Evolutionary conservation across 2,329 filamentous ascomycete genomes (phyloP).

Genomic region (Didymella pomorum): DNA sequence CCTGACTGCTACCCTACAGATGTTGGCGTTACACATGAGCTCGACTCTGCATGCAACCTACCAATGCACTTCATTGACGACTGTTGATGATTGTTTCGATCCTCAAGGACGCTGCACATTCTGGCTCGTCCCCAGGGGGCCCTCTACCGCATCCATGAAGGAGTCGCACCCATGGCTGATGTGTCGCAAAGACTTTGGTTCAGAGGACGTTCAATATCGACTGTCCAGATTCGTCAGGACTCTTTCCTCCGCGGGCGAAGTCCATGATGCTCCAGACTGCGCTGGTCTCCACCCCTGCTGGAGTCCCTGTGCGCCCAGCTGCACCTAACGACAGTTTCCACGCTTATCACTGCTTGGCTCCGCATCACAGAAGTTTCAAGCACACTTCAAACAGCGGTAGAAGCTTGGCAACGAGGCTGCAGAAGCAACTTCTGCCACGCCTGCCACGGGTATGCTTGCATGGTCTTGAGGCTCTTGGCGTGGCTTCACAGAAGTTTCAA

Average conservation of each 20-base stretch:
- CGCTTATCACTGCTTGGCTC: slow-evolving; percentile 41
- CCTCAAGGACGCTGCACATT: background rate
- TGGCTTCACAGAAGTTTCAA: slow-evolving; percentile 53
- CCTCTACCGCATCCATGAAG: background rate
- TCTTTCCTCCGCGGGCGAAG: slow-evolving; percentile 12
- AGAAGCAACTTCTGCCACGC: slow-evolving; percentile 26
- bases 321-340: slow-evolving; percentile 23
- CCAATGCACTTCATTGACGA: background rate
- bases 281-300: slow-evolving; percentile 26
- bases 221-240: background rate
- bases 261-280: slow-evolving; percentile 27
- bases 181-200: background rate
- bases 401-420: slow-evolving; percentile 36
- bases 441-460: slow-evolving; percentile 39
- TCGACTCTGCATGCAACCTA: slow-evolving; percentile 7
- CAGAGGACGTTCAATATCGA: background rate
- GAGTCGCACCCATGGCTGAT: background rate
- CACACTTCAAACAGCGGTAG: slow-evolving; percentile 42
- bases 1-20: slow-evolving; percentile 12
- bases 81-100: background rate
- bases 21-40: slow-evolving; percentile 20
- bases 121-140: background rate
- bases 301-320: slow-evolving; percentile 19
- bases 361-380: slow-evolving; percentile 48
- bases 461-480: slow-evolving; percentile 46